phyloP scores from a whole-genome alignment of 2,329 filamentous ascomycete species.

The Fonsecaea pugnacius region DNA sequence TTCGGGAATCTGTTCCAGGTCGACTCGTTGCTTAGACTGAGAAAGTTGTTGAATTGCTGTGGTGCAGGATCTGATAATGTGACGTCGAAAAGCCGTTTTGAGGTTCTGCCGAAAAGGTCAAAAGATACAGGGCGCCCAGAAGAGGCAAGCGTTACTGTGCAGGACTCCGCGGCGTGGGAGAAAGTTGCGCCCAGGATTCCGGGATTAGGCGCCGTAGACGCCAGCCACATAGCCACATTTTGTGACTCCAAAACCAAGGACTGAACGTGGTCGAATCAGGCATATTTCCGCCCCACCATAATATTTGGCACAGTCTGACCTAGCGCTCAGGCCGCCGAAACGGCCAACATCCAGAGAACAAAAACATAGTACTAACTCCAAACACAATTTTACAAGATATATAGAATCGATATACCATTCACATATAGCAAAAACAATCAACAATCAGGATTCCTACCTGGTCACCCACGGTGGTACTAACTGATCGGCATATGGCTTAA shows the following conservation, averaged over 20 bases:
- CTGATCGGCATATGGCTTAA: slow-evolving; percentile 4
- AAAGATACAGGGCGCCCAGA: neutral
- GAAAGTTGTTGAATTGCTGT: neutral
- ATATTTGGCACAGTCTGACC: too few species aligned
- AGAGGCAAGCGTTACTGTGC: neutral
- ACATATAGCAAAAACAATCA: slow-evolving; percentile 1
- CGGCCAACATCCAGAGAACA: neutral
- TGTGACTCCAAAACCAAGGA: neutral
- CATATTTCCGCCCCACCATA: neutral
- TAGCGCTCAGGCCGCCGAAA: neutral
- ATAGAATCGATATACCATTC: neutral
- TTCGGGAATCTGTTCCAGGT: neutral
- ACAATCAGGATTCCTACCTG: slow-evolving; percentile 5
- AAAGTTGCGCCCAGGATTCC: neutral
- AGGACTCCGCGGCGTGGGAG: neutral
- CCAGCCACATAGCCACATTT: neutral
- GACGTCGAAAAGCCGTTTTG: slow-evolving; percentile 6
- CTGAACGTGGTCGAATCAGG: neutral
- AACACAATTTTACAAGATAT: too few species aligned
- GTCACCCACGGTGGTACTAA: slow-evolving; percentile 9
- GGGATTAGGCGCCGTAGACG: neutral
- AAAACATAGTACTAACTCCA: neutral
- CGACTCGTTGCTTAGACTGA: neutral
- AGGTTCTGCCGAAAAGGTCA: neutral
- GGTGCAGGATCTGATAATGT: slow-evolving; percentile 3